Base-by-base conservation (phyloP, 148 eudicot genomes). In the Rhododendron vialii region DNA sequence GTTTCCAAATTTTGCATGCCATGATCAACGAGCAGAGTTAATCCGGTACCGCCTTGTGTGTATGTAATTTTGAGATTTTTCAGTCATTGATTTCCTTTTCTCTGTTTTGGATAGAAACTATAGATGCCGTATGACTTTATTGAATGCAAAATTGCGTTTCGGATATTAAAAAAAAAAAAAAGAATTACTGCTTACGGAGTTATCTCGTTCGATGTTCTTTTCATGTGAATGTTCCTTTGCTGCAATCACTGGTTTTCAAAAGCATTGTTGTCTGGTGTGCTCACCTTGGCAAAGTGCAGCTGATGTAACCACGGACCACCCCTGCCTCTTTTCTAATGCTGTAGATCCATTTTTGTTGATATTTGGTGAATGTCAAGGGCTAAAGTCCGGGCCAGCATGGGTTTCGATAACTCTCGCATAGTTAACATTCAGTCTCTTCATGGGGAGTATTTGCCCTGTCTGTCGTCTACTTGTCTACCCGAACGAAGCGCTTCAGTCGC, bases 391-490 rank as follows among this genome's bases (percentile, higher is more conserved):
- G 45, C 69, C 87, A 89, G 51, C 84, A 96, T 97, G 99, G 99
- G 99, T 36, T 97, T 97, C 47, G 99, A 97, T 84, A 95, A 91
- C 55, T 98, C 95, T 80, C 95, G 98, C 92, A 94, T 97, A 45
- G 50, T 94, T 24, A 93, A 95, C 83, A 93, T 95, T 79, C 96
- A 93, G 50, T 88, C 96, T 55, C 93, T 95, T 67, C 89, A 93
- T 22, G 96, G 98, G 59, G 98, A 97, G 86, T 97, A 95, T 97
- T 84, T 95, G 98, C 78, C 98, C 45, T 41, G 45, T 41, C 45
- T 41, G 45, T 41, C 7, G 7, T 41, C 7, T 41, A 41, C 43
- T 41, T 7, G 43, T 41, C 43, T 41, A 41, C 45, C 7, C 7
- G 45, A 41, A 41, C 7, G 45, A 41, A 41, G 45, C 45, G 45